Evolutionary conservation across 352 stramenopile species (phyloP).

Genomic region (Thraustochytrium sp.): DNA sequence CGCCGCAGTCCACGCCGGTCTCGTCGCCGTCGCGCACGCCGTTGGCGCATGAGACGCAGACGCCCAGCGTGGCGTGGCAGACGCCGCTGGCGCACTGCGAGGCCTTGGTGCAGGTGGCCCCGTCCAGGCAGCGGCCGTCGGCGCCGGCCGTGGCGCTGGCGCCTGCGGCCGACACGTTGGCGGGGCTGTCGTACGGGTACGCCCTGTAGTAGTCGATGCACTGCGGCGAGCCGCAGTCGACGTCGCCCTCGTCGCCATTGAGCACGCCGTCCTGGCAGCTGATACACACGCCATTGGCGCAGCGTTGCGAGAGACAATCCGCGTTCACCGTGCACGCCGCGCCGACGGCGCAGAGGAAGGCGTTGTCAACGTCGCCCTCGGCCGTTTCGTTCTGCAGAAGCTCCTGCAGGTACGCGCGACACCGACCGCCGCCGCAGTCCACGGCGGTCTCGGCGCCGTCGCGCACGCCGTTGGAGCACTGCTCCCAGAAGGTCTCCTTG

Average conservation of each 20-base stretch:
- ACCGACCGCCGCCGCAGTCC: slow-evolving; percentile 47
- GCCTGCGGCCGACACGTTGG: neutral
- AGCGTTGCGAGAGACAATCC: slow-evolving; percentile 33
- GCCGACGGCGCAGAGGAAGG: slow-evolving; percentile 18
- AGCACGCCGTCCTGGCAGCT: slow-evolving; percentile 37
- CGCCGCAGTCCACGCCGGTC: slow-evolving; percentile 24
- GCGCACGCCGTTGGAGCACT: slow-evolving; percentile 47
- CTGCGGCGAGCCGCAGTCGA: slow-evolving; percentile 32
- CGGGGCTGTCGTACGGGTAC: neutral
- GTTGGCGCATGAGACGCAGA: slow-evolving; percentile 47
- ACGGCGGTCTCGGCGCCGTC: slow-evolving; percentile 49
- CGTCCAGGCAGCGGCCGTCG: slow-evolving; percentile 21
- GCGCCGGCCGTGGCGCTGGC: neutral
- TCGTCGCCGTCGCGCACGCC: slow-evolving; percentile 42
- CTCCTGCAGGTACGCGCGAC: neutral
- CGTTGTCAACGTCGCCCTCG: slow-evolving; percentile 38
- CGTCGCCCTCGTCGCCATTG: slow-evolving; percentile 37
- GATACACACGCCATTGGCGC: slow-evolving; percentile 14
- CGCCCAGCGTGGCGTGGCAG: slow-evolving; percentile 8
- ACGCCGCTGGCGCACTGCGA: slow-evolving; percentile 17
- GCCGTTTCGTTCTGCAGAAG: slow-evolving; percentile 16
- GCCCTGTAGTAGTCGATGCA: slow-evolving; percentile 14
- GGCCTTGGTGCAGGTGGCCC: neutral
- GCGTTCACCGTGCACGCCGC: neutral
- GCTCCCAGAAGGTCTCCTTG: slow-evolving; percentile 27